Evolutionary conservation across 179 eudicot species (phyloP), one percentile per base, ranked within the genome.

Genomic region (Beta lomatogona): DNA sequence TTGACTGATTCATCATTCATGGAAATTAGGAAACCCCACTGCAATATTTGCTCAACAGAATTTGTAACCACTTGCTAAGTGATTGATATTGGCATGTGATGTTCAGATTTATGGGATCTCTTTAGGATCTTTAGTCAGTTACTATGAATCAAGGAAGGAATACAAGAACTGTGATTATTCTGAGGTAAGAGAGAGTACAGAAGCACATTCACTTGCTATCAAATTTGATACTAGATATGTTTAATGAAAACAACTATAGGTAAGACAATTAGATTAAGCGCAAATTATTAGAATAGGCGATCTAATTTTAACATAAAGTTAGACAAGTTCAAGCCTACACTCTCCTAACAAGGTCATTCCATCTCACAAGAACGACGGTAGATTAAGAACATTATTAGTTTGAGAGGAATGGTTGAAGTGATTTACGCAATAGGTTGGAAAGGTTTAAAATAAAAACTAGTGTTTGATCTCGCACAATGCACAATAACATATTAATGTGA

Each of bases 41-140:
- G 31, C 61, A 73, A 73, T 73, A 73, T 73, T 53, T 73, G 76
- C 76, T 73, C 76, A 73, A 73, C 76, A 73, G 76, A 73, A 73
- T 36, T 52, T 22, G 76, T 48, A 71, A 71, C 74, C 74, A 71
- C 74, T 73, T 52, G 61, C 76, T 52, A 73, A 25, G 25, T 73
- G 13, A 22, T 25, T 73, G 76, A 73, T 73, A 53, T 73, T 15
- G 61, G 45, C 76, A 53, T 73, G 76, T 73, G 63, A 73, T 31
- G 50, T 15, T 50, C 61, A 73, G 45, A 73, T 73, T 73, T 53
- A 22, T 73, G 46, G 63, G 76, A 53, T 53, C 67, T 22, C 22
- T 63, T 0, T 21, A 21, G 9, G 67, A 63, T 63, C 76, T 28
- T 25, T 10, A 73, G 53, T 53, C 76, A 73, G 76, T 73, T 73